phyloP scores from a whole-genome alignment of 2,329 filamentous ascomycete species.

The Rhynchosporium secalis region DNA sequence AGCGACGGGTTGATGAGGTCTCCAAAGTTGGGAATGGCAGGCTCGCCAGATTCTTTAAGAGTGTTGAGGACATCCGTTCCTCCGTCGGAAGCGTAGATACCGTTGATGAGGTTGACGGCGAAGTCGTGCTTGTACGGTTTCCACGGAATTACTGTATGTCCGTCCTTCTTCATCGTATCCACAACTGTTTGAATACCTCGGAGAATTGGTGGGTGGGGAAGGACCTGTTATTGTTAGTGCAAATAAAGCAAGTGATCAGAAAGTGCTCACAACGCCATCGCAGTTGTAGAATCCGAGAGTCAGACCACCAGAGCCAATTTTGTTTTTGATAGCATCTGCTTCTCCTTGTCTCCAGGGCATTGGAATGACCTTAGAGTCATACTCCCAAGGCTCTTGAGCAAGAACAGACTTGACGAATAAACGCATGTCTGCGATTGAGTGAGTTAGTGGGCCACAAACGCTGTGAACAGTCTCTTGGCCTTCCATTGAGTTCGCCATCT shows the following conservation, averaged over 20 bases:
- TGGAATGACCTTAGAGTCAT: conserved; percentile 43
- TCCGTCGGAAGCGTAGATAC: conserved; percentile 36
- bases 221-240: conserved; percentile 28
- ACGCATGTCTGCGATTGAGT: conserved; percentile 44
- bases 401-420: conserved; percentile 41
- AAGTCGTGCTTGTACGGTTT: conserved; percentile 40
- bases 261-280: conserved; percentile 38
- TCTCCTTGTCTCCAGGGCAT: conserved; percentile 41
- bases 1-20: conserved; percentile 29
- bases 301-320: conserved; percentile 41
- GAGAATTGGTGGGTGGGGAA: conserved; percentile 42
- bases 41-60: conserved; percentile 39
- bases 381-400: conserved; percentile 40
- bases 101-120: conserved; percentile 32
- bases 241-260: neutral
- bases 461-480: conserved; percentile 44
- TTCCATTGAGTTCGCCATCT: conserved; percentile 44
- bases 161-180: conserved; percentile 38
- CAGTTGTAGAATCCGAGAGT: conserved; percentile 42
- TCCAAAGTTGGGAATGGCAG: conserved; percentile 41
- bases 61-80: conserved; percentile 30
- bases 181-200: conserved; percentile 39
- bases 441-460: conserved; percentile 38
- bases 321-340: conserved; percentile 39
- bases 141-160: conserved; percentile 41